These are phyloP conservation scores for Phaffia australis DNA, from an alignment of 768 basidiomycete species.

Conservation along the genomic window DNA sequence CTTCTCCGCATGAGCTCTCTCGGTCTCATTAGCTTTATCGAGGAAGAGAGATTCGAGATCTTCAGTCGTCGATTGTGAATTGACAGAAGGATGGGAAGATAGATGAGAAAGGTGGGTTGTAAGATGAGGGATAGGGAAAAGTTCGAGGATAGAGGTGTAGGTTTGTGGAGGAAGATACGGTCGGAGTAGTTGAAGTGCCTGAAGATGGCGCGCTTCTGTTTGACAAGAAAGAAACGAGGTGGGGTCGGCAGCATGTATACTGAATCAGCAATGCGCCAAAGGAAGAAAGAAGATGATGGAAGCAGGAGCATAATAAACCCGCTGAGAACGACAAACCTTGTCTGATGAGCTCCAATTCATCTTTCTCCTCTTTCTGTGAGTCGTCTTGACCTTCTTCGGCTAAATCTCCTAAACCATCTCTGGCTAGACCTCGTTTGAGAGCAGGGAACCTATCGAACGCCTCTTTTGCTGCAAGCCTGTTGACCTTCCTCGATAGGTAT, in stretches of 20 bases:
- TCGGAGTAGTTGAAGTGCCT: slow-evolving; percentile 14
- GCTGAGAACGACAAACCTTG: slow-evolving; percentile 7
- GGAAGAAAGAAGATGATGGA: not conserved
- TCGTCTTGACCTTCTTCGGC: not conserved
- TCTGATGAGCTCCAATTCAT: not conserved
- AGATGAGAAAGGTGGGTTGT: slow-evolving; percentile 4
- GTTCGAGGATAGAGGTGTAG: slow-evolving; percentile 1
- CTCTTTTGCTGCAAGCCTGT: slow-evolving; percentile 3
- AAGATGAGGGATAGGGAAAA: slow-evolving; percentile 9
- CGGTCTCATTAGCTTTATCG: not conserved
- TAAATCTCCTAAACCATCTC: slow-evolving; percentile 16
- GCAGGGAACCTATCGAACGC: slow-evolving; percentile 14
- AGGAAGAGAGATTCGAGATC: not conserved
- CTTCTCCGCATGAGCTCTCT: not conserved
- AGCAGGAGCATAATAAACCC: not conserved
- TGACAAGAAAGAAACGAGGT: not conserved
- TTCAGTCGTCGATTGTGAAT: not conserved
- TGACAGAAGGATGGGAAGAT: not conserved
- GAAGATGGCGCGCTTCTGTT: slow-evolving; percentile 17
- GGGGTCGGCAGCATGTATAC: not conserved
- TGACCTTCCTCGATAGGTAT: slow-evolving; percentile 18
- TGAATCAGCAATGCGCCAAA: too few relatives aligned
- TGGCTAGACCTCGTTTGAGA: slow-evolving; percentile 9
- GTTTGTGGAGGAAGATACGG: slow-evolving; percentile 11
- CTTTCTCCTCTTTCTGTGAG: slow-evolving; percentile 3